Base-by-base conservation (phyloP, 176 grass and related monocot species). In the Chloris gayana region DNA sequence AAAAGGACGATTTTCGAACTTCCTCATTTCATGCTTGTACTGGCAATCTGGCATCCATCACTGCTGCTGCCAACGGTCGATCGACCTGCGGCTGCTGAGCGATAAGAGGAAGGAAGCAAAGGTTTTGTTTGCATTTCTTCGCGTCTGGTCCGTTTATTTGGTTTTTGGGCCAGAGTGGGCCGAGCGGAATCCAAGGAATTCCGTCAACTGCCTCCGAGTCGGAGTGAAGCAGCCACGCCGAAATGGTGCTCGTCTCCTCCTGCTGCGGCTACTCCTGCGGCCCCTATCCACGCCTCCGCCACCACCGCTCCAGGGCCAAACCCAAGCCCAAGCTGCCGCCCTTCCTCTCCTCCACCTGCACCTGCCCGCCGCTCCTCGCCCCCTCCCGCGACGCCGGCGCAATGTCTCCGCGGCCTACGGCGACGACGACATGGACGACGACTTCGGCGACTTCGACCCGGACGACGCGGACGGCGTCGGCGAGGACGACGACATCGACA, bases 401-500 rank as follows among this genome's bases (percentile, higher is more conserved):
- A 70, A 82, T 39, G 58, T 91, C 22, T 78, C 92, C 6, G 78
- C 73, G 66, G 65, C 80, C 68, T 83, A 85, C 11, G 90, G 85
- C 45, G 87, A 87, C 67, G 92, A 79, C 61, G 94, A 93, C 73
- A 85, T 84, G 74, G 95, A 90, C 74, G 94, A 93, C 65, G 91
- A 90, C 76, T 93, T 87, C 68, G 90, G 82, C 18, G 87, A 95
- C 78, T 86, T 85, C 60, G 87, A 90, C 81, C 74, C 75, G 14
- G 95, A 83, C 72, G 91, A 91, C 49, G 76, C 83, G 35, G 91
- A 92, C 39, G 88, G 87, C 53, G 80, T 88, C 17, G 81, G 89
- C 1, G 95, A 97, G 27, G 85, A 83, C 21, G 92, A 94, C 27
- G 95, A 98, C 71, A 41, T 91, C 8, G 95, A 98, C 59, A 98